phyloP scores from a whole-genome alignment of 1,284 basidiomycete species.

The Laetiporus sulphureus region DNA sequence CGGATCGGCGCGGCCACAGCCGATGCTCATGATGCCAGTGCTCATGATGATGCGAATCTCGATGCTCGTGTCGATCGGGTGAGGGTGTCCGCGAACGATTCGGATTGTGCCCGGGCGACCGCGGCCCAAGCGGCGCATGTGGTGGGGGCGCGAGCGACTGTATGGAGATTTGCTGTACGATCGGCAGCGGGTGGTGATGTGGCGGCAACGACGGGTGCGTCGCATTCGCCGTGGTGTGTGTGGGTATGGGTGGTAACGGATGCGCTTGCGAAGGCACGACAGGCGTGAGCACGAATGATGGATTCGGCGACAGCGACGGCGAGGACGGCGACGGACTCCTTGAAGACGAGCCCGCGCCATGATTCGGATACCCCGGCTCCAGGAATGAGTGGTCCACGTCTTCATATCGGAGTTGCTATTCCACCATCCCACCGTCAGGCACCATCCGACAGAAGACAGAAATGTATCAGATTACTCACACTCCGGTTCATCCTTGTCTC shows the following conservation, averaged over 20 bases:
- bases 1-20: conserved; percentile 11
- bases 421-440: no score
- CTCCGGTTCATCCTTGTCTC: conserved; percentile 50
- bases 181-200: conserved; percentile 9
- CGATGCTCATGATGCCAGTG: conserved; percentile 1
- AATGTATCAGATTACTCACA: conserved; percentile 30
- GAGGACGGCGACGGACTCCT: conserved; percentile 33
- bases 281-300: conserved; percentile 26
- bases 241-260: conserved; percentile 11
- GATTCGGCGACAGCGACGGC: conserved; percentile 29
- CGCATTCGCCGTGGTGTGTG: conserved; percentile 20
- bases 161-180: conserved; percentile 14
- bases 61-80: conserved; percentile 28
- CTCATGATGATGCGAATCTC: not conserved
- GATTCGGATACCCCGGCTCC: conserved; percentile 17
- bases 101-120: conserved; percentile 42
- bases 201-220: no score
- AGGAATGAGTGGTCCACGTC: conserved; percentile 24
- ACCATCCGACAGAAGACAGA: not conserved
- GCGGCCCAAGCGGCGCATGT: conserved; percentile 61
- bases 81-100: conserved; percentile 47
- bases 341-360: conserved; percentile 29
- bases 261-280: conserved; percentile 11
- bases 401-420: conserved; percentile 26
- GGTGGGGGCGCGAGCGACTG: conserved; percentile 56